Evolutionary conservation across 345 rosid species (phyloP).

Genomic region (Combretum micranthum): DNA sequence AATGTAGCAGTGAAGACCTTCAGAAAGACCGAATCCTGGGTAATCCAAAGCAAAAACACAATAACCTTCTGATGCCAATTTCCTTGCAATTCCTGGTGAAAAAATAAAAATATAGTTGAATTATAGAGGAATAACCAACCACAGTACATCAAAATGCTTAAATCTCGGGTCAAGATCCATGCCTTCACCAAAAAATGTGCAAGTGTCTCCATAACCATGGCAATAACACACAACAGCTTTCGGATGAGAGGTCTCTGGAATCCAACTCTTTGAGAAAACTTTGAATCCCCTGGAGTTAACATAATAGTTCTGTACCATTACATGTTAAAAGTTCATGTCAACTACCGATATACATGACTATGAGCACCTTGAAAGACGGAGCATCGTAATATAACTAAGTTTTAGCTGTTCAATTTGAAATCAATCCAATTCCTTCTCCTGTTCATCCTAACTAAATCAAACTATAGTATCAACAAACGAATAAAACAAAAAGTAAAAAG

Average conservation of each 20-base stretch:
- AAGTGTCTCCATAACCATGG: constrained; percentile 98
- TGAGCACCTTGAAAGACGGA: no score
- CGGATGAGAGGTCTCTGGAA: constrained; percentile 51
- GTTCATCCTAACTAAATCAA: no score
- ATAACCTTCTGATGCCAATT: constrained; percentile 73
- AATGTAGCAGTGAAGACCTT: constrained; percentile 83
- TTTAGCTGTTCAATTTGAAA: no score
- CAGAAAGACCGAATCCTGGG: constrained; percentile 92
- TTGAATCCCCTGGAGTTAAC: constrained; percentile 83
- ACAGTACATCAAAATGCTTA: constrained; percentile 5
- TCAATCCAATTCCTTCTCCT: no score
- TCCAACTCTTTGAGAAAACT: constrained; percentile 84
- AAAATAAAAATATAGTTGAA: constrained; percentile 4
- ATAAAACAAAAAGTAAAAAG: no score
- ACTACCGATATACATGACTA: no score
- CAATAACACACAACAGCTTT: constrained; percentile 78
- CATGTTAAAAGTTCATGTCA: constrained; percentile 5
- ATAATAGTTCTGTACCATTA: constrained; percentile 47
- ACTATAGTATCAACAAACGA: no score
- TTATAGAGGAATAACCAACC: constrained; percentile 10
- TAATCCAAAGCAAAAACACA: constrained; percentile 94
- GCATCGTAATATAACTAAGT: no score
- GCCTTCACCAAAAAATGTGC: constrained; percentile 96
- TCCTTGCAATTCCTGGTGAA: constrained; percentile 75
- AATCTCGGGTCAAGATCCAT: constrained; percentile 15